Percentiles rank a stretch among this genome's conserved stretches.
phyloP scores from a whole-genome alignment of 768 basidiomycete species.

The Tubosaeta brunneosetosa region DNA sequence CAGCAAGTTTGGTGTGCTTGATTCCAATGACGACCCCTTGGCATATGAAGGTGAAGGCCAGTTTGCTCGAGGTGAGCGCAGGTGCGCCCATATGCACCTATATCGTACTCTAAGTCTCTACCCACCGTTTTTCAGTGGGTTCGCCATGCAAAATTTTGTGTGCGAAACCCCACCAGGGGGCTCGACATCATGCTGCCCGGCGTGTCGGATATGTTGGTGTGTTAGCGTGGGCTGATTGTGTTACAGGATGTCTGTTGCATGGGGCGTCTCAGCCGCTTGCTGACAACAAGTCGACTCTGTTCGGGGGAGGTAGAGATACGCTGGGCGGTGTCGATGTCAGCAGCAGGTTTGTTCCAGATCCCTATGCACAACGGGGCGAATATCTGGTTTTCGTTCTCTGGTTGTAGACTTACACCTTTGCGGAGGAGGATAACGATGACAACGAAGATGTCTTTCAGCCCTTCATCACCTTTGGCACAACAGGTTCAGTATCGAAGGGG shows the following conservation, averaged over 20 bases:
- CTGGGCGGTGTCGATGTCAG: constrained; percentile 90
- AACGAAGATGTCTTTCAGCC: constrained; percentile 61
- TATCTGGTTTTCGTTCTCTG: background rate
- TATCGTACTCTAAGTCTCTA: too few species aligned
- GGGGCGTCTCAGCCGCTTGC: constrained; percentile 10
- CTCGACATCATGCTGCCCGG: constrained; percentile 70
- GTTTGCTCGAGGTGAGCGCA: constrained; percentile 95
- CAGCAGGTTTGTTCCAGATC: constrained; percentile 73
- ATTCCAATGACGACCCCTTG: constrained; percentile 36
- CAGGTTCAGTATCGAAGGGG: constrained; percentile 90
- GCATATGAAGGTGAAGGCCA: constrained; percentile 52
- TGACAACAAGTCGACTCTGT: constrained; percentile 31
- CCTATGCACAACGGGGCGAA: constrained; percentile 38
- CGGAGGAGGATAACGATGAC: constrained; percentile 32
- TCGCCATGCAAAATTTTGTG: constrained; percentile 80
- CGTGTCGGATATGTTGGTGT: constrained; percentile 35
- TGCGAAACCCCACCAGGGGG: constrained; percentile 47
- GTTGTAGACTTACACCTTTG: background rate
- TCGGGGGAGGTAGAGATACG: constrained; percentile 73
- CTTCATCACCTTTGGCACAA: constrained; percentile 84
- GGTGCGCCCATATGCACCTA: constrained; percentile 41
- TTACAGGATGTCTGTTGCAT: constrained; percentile 18
- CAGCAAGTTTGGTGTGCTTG: constrained; percentile 16
- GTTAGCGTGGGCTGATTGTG: background rate
- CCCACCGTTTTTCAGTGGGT: constrained; percentile 54